phyloP scores from a whole-genome alignment of 2,329 filamentous ascomycete species.

The Alternaria ethzedia region DNA sequence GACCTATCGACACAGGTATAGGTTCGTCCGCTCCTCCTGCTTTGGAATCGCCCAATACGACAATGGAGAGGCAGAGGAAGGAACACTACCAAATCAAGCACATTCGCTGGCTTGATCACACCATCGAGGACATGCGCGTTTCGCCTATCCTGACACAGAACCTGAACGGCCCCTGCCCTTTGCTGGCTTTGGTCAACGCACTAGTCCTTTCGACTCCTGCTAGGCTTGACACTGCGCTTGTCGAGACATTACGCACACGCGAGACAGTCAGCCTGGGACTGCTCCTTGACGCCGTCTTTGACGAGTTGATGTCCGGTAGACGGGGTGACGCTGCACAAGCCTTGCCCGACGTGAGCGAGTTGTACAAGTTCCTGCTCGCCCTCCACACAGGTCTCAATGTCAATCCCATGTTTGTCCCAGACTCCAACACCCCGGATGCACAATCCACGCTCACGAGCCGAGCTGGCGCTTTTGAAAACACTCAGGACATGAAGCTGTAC shows the following conservation, averaged over 20 bases:
- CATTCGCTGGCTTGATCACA: slow-evolving; percentile 79
- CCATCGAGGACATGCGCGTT: slow-evolving; percentile 66
- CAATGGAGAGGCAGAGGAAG: slow-evolving; percentile 56
- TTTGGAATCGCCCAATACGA: slow-evolving; percentile 50
- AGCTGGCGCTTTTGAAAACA: slow-evolving; percentile 84
- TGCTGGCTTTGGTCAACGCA: slow-evolving; percentile 92
- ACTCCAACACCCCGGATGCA: slow-evolving; percentile 45
- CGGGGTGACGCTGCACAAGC: slow-evolving; percentile 67
- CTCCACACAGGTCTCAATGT: slow-evolving; percentile 98
- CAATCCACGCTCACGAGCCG: slow-evolving; percentile 43
- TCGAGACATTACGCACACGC: slow-evolving; percentile 76
- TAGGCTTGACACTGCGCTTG: slow-evolving; percentile 70
- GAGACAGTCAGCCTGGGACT: slow-evolving; percentile 89
- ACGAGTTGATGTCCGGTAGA: slow-evolving; percentile 84
- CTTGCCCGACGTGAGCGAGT: slow-evolving; percentile 84
- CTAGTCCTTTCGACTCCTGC: slow-evolving; percentile 81
- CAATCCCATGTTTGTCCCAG: slow-evolving; percentile 83
- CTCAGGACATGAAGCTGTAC: slow-evolving; percentile 88
- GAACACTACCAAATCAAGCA: slow-evolving; percentile 96
- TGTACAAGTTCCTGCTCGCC: slow-evolving; percentile 86
- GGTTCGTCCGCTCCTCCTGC: slow-evolving; percentile 23
- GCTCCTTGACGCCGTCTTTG: slow-evolving; percentile 86
- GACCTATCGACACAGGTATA: slow-evolving; percentile 34
- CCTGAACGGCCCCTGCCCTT: slow-evolving; percentile 89
- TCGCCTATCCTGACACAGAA: slow-evolving; percentile 93